phyloP scores from a whole-genome alignment of 2,329 filamentous ascomycete species.

The Cercospora berteroae region DNA sequence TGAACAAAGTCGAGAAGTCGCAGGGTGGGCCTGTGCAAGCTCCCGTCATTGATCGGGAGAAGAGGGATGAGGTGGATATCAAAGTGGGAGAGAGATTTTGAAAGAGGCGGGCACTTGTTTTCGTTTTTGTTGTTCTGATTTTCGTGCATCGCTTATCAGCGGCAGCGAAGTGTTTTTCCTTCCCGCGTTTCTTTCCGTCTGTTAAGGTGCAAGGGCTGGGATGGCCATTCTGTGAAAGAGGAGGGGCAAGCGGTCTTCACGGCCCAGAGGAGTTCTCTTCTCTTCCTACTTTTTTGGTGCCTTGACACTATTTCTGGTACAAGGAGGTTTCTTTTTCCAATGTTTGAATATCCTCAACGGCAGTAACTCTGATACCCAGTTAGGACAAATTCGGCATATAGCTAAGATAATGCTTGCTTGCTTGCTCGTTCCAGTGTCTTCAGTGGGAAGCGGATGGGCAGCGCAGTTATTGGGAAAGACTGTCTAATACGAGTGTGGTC shows the following conservation, averaged over 20 bases:
- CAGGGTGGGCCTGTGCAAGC: slow-evolving; percentile 29
- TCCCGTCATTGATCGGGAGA: slow-evolving; percentile 42
- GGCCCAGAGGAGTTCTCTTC: not conserved
- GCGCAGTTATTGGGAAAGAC: not conserved
- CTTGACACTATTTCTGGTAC: not conserved
- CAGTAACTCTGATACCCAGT: not conserved
- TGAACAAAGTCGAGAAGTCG: slow-evolving; percentile 43
- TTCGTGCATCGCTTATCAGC: not conserved
- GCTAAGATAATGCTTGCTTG: not conserved
- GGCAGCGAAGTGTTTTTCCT: not conserved
- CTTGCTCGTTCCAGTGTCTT: not conserved
- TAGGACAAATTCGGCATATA: not conserved
- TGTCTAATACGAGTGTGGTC: not conserved
- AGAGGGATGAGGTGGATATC: slow-evolving; percentile 20
- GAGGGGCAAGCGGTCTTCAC: not conserved
- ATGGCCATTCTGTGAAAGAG: not conserved
- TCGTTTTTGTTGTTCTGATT: not conserved
- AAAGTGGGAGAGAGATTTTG: slow-evolving; percentile 2
- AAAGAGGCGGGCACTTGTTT: not conserved
- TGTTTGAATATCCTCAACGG: not conserved
- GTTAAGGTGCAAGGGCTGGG: not conserved
- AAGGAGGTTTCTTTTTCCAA: not conserved
- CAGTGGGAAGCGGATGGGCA: not conserved
- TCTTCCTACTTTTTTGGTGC: not conserved
- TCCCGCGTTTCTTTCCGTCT: not conserved